Evolutionary conservation across 2,329 filamentous ascomycete species (phyloP).

Genomic region (Xylariaceae sp.): DNA sequence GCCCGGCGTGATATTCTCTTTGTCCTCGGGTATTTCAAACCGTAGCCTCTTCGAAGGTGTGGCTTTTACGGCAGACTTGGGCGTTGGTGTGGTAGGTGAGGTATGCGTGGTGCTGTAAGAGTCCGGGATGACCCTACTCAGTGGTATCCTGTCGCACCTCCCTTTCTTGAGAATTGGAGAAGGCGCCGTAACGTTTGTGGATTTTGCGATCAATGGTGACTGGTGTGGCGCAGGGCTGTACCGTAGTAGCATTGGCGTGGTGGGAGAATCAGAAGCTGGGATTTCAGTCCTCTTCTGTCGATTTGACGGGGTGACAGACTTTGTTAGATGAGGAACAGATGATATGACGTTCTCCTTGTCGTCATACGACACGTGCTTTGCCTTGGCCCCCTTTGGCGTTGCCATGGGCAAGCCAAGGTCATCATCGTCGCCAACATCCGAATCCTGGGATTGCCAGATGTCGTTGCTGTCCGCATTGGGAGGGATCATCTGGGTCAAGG

Average conservation of each 20-base stretch:
- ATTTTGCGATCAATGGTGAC: conserved; percentile 24
- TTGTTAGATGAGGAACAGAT: conserved; percentile 15
- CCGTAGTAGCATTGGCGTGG: conserved; percentile 22
- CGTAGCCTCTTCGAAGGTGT: conserved; percentile 22
- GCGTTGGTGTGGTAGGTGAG: conserved; percentile 19
- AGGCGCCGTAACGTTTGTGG: conserved; percentile 17
- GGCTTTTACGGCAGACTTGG: conserved; percentile 14
- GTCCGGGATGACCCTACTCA: conserved; percentile 22
- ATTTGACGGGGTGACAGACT: conserved; percentile 23
- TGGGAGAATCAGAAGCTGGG: conserved; percentile 25
- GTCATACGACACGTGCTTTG: conserved; percentile 1
- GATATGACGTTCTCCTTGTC: conserved; percentile 6
- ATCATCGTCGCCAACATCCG: conserved; percentile 21
- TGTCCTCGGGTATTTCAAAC: conserved; percentile 27
- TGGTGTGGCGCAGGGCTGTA: conserved; percentile 15
- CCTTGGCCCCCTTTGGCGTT: conserved; percentile 21
- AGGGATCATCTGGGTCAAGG: conserved; percentile 24
- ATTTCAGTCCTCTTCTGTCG: conserved; percentile 20
- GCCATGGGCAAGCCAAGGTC: conserved; percentile 17
- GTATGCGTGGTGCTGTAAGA: conserved; percentile 25
- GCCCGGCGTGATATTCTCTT: conserved; percentile 30
- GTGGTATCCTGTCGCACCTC: conserved; percentile 17
- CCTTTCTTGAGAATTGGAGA: conserved; percentile 17
- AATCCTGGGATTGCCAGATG: conserved; percentile 22
- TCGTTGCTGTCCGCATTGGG: conserved; percentile 12